phyloP scores from a whole-genome alignment of 306 rosid species.

The Lablab purpureus region DNA sequence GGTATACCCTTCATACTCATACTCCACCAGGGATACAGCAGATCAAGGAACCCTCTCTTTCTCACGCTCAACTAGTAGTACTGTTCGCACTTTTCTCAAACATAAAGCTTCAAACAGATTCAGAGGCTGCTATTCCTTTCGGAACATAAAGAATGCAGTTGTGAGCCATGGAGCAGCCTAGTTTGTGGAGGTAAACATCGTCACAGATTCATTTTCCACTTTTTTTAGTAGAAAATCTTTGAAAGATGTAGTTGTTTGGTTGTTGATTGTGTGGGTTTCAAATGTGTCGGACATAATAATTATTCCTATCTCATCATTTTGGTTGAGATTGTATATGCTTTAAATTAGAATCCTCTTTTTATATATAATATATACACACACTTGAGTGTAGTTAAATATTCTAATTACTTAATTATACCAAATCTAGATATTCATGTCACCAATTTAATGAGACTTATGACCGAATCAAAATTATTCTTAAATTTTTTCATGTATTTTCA shows the following conservation, averaged over 20 bases:
- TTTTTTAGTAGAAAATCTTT: conserved; percentile 19
- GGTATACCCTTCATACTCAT: conserved; percentile 28
- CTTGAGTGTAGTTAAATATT: background rate
- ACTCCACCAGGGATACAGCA: conserved; percentile 1
- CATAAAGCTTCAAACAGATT: conserved; percentile 29
- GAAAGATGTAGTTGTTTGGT: conserved; percentile 15
- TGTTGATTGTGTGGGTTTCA: conserved; percentile 20
- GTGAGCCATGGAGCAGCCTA: conserved; percentile 28
- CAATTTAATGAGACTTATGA: background rate
- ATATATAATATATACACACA: no score
- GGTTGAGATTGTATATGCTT: conserved; percentile 39
- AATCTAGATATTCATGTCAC: background rate
- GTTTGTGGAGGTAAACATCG: conserved; percentile 22
- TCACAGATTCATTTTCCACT: conserved; percentile 13
- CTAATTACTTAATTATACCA: background rate
- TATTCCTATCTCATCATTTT: conserved; percentile 39
- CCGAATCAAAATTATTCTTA: background rate
- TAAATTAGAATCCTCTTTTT: background rate
- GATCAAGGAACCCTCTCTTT: conserved; percentile 36
- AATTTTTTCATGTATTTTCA: background rate
- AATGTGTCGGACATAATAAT: conserved; percentile 10
- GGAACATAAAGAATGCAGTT: conserved; percentile 28
- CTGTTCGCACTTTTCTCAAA: conserved; percentile 1
- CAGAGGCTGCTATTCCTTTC: conserved; percentile 40
- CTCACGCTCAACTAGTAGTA: conserved; percentile 18